A percentile compares a stretch with the other conserved stretches of the same genome.
Evolutionary conservation across 176 grass and related monocot genomes (phyloP).

Genomic region (Avena insularis): DNA sequence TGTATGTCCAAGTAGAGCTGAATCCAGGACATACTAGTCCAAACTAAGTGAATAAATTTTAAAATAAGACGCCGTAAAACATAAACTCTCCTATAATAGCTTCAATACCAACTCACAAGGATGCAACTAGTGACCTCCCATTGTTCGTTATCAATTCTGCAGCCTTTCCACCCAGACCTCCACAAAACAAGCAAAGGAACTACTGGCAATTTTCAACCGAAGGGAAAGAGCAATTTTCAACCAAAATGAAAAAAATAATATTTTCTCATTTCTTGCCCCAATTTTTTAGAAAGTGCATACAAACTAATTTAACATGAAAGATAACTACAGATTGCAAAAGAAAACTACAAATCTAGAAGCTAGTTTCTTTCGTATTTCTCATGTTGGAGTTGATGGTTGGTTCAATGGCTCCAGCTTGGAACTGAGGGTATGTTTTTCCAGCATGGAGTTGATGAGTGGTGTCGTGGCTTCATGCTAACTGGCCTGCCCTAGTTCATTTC

Average conservation of each 20-base stretch:
- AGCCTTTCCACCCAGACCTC: background rate
- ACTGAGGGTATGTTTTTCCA: background rate
- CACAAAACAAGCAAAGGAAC: background rate
- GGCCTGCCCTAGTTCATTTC: background rate
- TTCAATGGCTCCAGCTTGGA: background rate
- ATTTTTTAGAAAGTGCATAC: background rate
- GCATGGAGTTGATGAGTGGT: background rate
- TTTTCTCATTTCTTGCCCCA: background rate
- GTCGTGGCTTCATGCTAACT: background rate
- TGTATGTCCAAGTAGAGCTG: background rate
- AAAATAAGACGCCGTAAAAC: background rate
- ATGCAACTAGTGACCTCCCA: background rate
- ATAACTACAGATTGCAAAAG: conserved; percentile 8
- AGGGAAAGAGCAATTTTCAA: background rate
- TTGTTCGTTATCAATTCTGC: background rate
- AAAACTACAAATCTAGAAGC: conserved; percentile 5
- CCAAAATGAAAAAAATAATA: background rate
- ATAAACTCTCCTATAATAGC: conserved; percentile 3
- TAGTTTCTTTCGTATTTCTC: conserved; percentile 5
- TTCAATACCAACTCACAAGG: conserved; percentile 18
- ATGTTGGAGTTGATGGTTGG: conserved; percentile 9
- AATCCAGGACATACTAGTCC: background rate
- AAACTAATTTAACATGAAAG: background rate
- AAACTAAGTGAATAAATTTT: conserved; percentile 7
- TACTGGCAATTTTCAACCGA: background rate